Percentiles rank a stretch among this genome's conserved stretches.
These are phyloP conservation scores for Strombidium stylifer DNA, from an alignment of 73 alveolate genomes.

Conservation along the genomic window DNA sequence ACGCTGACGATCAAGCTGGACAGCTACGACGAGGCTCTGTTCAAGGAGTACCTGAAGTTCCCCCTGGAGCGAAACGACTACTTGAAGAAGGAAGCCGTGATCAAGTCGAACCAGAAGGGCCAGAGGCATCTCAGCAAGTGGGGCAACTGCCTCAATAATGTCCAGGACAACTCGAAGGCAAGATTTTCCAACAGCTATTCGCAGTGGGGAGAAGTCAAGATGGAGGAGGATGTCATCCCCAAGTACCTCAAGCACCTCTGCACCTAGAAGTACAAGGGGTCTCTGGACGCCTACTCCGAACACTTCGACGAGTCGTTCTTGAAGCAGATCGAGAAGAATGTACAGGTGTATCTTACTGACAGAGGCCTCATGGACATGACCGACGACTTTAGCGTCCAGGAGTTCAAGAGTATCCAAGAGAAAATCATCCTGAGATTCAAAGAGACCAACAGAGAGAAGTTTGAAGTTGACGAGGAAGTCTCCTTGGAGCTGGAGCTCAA, in stretches of 20 bases:
- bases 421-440: constrained; percentile 33
- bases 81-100: not conserved
- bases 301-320: constrained; percentile 3
- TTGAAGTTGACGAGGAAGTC: constrained; percentile 69
- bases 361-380: not conserved
- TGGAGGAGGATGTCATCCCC: not conserved
- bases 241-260: constrained; percentile 46
- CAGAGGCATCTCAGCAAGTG: constrained; percentile 19
- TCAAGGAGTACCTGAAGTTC: constrained; percentile 34
- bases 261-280: not conserved
- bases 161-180: not conserved
- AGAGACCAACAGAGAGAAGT: constrained; percentile 59
- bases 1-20: constrained; percentile 38
- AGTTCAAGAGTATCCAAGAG: not conserved
- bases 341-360: not conserved
- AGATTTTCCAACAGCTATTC: too few species aligned
- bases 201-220: too few species aligned
- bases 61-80: constrained; percentile 1
- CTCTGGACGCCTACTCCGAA: constrained; percentile 17
- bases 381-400: not conserved
- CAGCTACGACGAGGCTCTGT: constrained; percentile 36
- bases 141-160: constrained; percentile 20
- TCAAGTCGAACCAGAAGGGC: not conserved
- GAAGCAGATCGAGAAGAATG: constrained; percentile 12
- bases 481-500: constrained; percentile 58